phyloP scores from a whole-genome alignment of 2,329 filamentous ascomycete genomes.

The Corinectria fuckeliana region DNA sequence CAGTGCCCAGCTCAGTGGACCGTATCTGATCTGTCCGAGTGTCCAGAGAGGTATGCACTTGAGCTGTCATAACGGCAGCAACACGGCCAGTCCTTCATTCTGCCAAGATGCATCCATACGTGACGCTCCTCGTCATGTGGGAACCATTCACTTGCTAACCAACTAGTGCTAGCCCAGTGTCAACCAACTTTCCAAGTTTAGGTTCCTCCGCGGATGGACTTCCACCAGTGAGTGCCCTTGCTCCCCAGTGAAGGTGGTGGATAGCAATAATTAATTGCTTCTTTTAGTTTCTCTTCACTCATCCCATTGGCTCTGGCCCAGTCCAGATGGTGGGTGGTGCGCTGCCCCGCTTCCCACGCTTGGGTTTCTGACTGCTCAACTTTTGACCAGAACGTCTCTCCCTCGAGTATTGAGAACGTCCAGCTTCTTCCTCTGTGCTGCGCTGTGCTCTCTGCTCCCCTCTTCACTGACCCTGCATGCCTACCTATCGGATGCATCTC shows the following conservation, averaged over 20 bases:
- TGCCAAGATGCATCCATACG: background rate
- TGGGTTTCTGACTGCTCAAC: conserved; percentile 20
- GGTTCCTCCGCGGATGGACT: conserved; percentile 5
- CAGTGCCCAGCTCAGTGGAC: background rate
- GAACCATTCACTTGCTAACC: background rate
- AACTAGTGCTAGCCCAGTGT: background rate
- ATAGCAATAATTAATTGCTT: conserved; percentile 38
- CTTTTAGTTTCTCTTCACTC: conserved; percentile 31
- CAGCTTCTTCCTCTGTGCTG: background rate
- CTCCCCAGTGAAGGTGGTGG: conserved; percentile 25
- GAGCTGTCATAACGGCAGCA: background rate
- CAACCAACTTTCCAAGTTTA: background rate
- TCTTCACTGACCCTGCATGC: background rate
- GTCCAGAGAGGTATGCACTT: no score
- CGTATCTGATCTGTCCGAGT: background rate
- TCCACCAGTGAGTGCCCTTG: conserved; percentile 16
- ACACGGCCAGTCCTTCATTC: background rate
- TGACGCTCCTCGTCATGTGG: background rate
- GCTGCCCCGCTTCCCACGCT: conserved; percentile 20
- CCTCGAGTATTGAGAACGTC: background rate
- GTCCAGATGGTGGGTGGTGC: no score
- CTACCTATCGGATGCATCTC: background rate
- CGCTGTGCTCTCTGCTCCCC: no score
- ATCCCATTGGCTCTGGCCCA: conserved; percentile 30
- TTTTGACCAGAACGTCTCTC: conserved; percentile 2